Percentiles rank a stretch among this genome's conserved stretches.
Evolutionary conservation across 768 basidiomycete species (phyloP).

Genomic region (Rhizopogon rudus): DNA sequence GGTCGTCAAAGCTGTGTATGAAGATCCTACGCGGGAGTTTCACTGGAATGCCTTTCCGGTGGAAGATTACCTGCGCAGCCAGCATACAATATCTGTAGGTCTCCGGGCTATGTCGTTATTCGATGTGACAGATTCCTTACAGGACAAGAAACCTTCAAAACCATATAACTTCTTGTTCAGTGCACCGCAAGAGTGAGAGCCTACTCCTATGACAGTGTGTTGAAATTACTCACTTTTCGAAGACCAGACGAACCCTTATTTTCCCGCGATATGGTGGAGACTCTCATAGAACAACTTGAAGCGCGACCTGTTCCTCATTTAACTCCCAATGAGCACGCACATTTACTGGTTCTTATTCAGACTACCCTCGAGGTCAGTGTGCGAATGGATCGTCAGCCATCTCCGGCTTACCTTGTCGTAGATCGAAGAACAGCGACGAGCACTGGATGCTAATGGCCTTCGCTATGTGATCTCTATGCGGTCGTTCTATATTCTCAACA

Average conservation of each 20-base stretch:
- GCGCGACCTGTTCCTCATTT: constrained; percentile 61
- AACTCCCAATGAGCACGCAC: constrained; percentile 75
- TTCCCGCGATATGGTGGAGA: constrained; percentile 51
- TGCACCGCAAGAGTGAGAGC: constrained; percentile 39
- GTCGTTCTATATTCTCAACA: constrained; percentile 83
- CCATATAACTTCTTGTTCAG: constrained; percentile 54
- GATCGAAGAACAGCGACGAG: constrained; percentile 88
- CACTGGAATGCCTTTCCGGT: constrained; percentile 50
- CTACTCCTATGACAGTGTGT: background rate
- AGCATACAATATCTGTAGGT: constrained; percentile 16
- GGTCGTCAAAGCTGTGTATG: constrained; percentile 8
- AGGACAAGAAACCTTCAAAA: constrained; percentile 23
- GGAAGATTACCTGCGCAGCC: constrained; percentile 34
- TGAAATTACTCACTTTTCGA: constrained; percentile 5
- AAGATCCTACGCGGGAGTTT: constrained; percentile 6
- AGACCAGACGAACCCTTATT: constrained; percentile 56
- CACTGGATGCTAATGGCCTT: constrained; percentile 87
- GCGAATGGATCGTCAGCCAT: background rate
- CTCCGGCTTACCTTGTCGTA: constrained; percentile 25
- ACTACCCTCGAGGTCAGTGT: constrained; percentile 78
- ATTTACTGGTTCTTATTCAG: constrained; percentile 80
- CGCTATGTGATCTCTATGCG: constrained; percentile 92
- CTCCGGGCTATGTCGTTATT: background rate
- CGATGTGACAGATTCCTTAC: background rate
- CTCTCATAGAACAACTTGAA: constrained; percentile 64